These are phyloP conservation scores for Hygrophoropsis aurantiaca DNA, from an alignment of 768 basidiomycete species.

Conservation along the genomic window DNA sequence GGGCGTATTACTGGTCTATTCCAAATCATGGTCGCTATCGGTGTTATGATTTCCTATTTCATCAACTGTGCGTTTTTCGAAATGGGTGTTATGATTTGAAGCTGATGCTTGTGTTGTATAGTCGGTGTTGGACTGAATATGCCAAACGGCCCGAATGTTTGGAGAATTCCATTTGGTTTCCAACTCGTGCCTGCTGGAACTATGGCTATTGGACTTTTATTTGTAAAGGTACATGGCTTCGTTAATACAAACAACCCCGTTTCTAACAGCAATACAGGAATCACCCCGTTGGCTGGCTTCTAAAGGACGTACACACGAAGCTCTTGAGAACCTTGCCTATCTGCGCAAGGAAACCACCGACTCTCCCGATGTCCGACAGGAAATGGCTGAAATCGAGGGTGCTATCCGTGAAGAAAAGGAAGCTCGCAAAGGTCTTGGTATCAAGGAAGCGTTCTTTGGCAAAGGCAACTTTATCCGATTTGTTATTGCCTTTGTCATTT, in stretches of 20 bases:
- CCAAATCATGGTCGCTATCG: slow-evolving; percentile 83
- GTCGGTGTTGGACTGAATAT: slow-evolving; percentile 63
- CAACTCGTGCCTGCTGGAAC: slow-evolving; percentile 76
- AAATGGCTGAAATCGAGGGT: slow-evolving; percentile 81
- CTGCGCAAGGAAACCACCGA: slow-evolving; percentile 47
- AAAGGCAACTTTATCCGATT: slow-evolving; percentile 84
- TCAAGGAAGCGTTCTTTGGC: slow-evolving; percentile 72
- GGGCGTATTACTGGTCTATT: slow-evolving; percentile 84
- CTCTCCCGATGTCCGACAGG: slow-evolving; percentile 49
- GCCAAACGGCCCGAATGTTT: slow-evolving; percentile 45
- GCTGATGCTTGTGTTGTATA: slow-evolving; percentile 19
- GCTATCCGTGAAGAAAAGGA: slow-evolving; percentile 73
- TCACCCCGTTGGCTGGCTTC: slow-evolving; percentile 78
- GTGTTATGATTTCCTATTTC: slow-evolving; percentile 85
- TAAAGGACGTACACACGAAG: slow-evolving; percentile 53
- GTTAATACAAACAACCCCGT: neutral
- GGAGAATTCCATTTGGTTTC: slow-evolving; percentile 74
- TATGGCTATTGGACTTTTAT: slow-evolving; percentile 64
- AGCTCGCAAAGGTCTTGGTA: slow-evolving; percentile 61
- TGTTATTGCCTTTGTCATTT: slow-evolving; percentile 80
- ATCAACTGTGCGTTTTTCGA: slow-evolving; percentile 58
- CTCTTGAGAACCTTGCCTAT: slow-evolving; percentile 60
- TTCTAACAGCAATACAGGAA: slow-evolving; percentile 44
- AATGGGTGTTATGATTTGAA: neutral
- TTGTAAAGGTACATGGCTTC: slow-evolving; percentile 47